Conservation (phyloP, 2,329 filamentous ascomycete species). For the Aspergillus ruber region DNA sequence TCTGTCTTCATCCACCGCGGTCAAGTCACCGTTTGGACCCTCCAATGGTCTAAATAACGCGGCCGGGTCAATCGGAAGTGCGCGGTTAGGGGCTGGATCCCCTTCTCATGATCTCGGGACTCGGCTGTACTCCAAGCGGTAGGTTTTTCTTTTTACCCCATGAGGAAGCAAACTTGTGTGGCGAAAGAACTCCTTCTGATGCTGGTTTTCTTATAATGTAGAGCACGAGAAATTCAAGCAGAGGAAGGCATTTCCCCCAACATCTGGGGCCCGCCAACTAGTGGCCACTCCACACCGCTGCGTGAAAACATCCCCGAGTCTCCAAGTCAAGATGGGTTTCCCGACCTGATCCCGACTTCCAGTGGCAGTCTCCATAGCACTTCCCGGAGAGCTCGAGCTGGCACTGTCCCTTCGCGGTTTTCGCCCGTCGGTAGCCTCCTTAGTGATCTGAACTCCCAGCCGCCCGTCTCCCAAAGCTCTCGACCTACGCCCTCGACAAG, state of each 20-base stretch:
- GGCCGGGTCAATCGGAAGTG: constrained; percentile 47
- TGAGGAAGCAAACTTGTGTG: neutral
- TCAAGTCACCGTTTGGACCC: constrained; percentile 68
- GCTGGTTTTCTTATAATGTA: constrained; percentile 30
- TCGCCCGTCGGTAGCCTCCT: constrained; percentile 66
- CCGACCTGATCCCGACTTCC: constrained; percentile 71
- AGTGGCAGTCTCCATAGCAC: constrained; percentile 59
- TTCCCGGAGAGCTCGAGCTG: constrained; percentile 76
- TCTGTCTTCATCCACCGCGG: constrained; percentile 53
- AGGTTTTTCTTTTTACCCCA: constrained; percentile 33
- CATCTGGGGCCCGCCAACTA: constrained; percentile 91
- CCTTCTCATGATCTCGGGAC: constrained; percentile 86
- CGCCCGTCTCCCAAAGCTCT: constrained; percentile 67
- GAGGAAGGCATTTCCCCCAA: constrained; percentile 79
- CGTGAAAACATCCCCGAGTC: constrained; percentile 97
- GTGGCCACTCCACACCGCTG: constrained; percentile 90
- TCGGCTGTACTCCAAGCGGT: constrained; percentile 88
- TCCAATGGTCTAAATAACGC: constrained; percentile 54
- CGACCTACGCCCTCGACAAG: constrained; percentile 80
- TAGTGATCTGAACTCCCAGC: constrained; percentile 49
- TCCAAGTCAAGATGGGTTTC: constrained; percentile 84
- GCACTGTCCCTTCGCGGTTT: constrained; percentile 93
- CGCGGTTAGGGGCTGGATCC: constrained; percentile 83
- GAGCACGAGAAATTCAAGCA: constrained; percentile 92
- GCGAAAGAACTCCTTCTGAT: neutral